phyloP scores from a whole-genome alignment of 495 filamentous ascomycete genomes.

The Aspergillus conjunctus region DNA sequence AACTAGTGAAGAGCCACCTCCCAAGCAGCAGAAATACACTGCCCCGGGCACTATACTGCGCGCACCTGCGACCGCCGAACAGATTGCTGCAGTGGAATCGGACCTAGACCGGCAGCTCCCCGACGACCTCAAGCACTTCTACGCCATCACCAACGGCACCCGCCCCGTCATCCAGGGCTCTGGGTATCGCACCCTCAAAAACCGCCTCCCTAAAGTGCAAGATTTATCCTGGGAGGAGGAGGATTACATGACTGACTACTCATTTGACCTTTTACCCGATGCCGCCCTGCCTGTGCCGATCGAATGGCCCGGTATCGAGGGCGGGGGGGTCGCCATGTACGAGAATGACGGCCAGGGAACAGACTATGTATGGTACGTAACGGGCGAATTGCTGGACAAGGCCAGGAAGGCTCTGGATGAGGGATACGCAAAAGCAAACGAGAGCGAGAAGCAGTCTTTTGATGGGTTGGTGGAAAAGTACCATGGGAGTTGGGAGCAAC shows the following conservation, averaged over 20 bases:
- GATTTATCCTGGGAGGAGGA: background rate
- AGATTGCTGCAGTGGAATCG: background rate
- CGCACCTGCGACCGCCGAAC: background rate
- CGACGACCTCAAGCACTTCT: slow-evolving; percentile 9
- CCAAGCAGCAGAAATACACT: background rate
- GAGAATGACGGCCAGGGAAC: background rate
- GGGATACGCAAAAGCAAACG: background rate
- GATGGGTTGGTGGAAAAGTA: background rate
- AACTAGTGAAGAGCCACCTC: background rate
- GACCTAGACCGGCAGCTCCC: background rate
- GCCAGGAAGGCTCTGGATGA: background rate
- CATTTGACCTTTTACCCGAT: background rate
- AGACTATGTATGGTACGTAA: background rate
- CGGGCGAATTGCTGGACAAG: background rate
- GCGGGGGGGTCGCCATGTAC: background rate
- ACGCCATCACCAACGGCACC: slow-evolving; percentile 7
- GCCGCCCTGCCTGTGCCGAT: background rate
- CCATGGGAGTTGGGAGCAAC: background rate
- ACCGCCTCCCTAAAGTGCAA: background rate
- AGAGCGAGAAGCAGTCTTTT: background rate
- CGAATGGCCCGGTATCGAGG: background rate
- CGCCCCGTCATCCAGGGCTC: background rate
- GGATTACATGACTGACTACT: background rate
- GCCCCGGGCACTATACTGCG: background rate
- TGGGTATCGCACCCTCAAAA: background rate